Evolutionary conservation across 2,329 filamentous ascomycete genomes (phyloP), one percentile per base, ranked within the genome.

Genomic region (Fusarium sterilihyphosum): DNA sequence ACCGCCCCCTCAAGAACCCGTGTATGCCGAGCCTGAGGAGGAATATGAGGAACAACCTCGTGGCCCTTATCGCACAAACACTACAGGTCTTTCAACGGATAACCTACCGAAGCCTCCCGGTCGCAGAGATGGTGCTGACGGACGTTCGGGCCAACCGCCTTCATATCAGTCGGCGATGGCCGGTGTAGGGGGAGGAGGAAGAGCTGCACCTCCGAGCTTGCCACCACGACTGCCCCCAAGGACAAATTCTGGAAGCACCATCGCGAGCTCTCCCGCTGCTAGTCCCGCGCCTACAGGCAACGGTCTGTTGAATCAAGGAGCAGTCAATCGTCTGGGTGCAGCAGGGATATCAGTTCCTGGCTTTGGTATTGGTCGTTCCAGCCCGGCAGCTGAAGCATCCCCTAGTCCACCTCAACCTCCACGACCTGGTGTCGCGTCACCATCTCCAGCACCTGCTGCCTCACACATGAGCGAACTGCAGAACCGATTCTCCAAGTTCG

Each of bases 311-410:
- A 89, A 89, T 76, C 84, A 87, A 77, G 89, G 86, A 10, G 92
- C 94, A 10, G 81, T 92, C 63, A 87, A 84, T 66, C 88, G 94
- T 47, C 86, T 98, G 14, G 90, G 91, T 17, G 88, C 90, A 43
- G 92, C 93, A 2, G 95, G 95, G 2, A 87, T 98, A 11, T 93
- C 92, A 0, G 94, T 98, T 0, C 92, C 94, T 2, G 92, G 89
- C 0, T 85, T 98, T 8, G 93, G 93, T 10, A 97, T 97, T 70
- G 91, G 90, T 64, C 77, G 79, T 74, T 73, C 70, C 78, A 75
- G 79, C 73, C 65, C 81, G 79, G 56, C 80, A 73, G 70, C 76
- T 62, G 68, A 77, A 49, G 67, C 75, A 47, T 74, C 80, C 44
- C 75, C 79, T 66, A 73, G 79, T 59, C 79, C 77, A 35, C 72